Percentiles rank a stretch among this genome's conserved stretches.
Conservation (phyloP, 1,284 basidiomycete species). For the Ganoderma meredithae region DNA sequence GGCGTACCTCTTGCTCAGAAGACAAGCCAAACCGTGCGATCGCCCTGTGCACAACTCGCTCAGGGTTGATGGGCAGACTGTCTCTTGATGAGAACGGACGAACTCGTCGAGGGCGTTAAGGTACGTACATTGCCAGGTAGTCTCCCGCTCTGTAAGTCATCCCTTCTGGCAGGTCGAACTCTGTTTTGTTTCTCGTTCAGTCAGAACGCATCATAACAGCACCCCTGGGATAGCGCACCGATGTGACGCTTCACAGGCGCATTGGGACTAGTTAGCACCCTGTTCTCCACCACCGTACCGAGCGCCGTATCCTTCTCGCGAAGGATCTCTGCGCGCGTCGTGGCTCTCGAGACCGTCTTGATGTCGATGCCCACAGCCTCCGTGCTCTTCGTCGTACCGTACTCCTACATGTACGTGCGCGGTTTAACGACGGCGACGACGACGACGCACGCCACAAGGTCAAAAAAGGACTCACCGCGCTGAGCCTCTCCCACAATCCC, state of each 20-base stretch:
- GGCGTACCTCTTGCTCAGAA: slow-evolving; percentile 49
- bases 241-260: slow-evolving; percentile 53
- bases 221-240: slow-evolving; percentile 2
- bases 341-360: slow-evolving; percentile 45
- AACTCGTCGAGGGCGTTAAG: neutral
- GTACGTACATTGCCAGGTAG: slow-evolving; percentile 54
- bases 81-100: neutral
- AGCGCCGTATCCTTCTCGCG: slow-evolving; percentile 50
- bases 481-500: slow-evolving; percentile 49
- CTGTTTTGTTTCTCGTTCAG: slow-evolving; percentile 35
- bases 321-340: slow-evolving; percentile 46
- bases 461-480: slow-evolving; percentile 38
- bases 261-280: slow-evolving; percentile 48
- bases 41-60: slow-evolving; percentile 48
- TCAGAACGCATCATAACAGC: fast-evolving
- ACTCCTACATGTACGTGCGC: slow-evolving; percentile 39
- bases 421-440: no score
- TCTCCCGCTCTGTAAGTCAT: slow-evolving; percentile 50
- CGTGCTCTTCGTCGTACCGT: slow-evolving; percentile 34
- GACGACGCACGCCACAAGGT: neutral
- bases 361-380: slow-evolving; percentile 36
- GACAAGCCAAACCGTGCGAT: slow-evolving; percentile 49
- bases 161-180: slow-evolving; percentile 50
- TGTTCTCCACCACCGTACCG: slow-evolving; percentile 51
- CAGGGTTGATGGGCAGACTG: slow-evolving; percentile 52